phyloP scores from a whole-genome alignment of 2,329 filamentous ascomycete species.

The Colletotrichum somersetense region DNA sequence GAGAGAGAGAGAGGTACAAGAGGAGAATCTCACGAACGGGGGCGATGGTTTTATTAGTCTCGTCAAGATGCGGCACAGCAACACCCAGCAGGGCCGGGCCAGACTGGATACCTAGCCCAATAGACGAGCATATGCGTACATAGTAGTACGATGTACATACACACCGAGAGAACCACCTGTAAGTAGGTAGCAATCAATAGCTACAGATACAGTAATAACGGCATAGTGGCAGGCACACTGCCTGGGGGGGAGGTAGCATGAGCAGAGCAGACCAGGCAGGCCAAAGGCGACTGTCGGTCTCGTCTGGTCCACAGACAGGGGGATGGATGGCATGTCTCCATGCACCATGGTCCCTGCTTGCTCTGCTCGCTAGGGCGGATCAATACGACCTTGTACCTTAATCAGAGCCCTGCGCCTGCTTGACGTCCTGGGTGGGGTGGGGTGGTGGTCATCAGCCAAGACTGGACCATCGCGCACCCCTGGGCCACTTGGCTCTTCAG shows the following conservation, averaged over 20 bases:
- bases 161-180: neutral
- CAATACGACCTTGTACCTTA: conserved; percentile 42
- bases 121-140: neutral
- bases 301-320: neutral
- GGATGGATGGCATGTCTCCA: conserved; percentile 17
- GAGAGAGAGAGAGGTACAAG: neutral
- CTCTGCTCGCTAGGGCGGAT: conserved; percentile 30
- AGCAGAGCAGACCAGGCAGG: conserved; percentile 2
- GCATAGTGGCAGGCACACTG: neutral
- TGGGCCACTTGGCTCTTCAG: conserved; percentile 22
- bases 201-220: neutral
- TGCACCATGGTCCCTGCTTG: conserved; percentile 4
- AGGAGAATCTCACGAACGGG: conserved; percentile 25
- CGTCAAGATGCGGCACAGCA: conserved; percentile 32
- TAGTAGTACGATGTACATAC: too few relatives aligned
- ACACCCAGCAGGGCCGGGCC: conserved; percentile 13
- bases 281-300: neutral
- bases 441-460: conserved; percentile 37
- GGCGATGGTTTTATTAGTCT: conserved; percentile 39
- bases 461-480: conserved; percentile 28
- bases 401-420: conserved; percentile 38
- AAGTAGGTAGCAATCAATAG: neutral
- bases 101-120: neutral
- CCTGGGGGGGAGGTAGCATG: neutral
- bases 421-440: conserved; percentile 9